Conservation (phyloP, 1,284 basidiomycete species). For the Entoloma clypeatum region DNA sequence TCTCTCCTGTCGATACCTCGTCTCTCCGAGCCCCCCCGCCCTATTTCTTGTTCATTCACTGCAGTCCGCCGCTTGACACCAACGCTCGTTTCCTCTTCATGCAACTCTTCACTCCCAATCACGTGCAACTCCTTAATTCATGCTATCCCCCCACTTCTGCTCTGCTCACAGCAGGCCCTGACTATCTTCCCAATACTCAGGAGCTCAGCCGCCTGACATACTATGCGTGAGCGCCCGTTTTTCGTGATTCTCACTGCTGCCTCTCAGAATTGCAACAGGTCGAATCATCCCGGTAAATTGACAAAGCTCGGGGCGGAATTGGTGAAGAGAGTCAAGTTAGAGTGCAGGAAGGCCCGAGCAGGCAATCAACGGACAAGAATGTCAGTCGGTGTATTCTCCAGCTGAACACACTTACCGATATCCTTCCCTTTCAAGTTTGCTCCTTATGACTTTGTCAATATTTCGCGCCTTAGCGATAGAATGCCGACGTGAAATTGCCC, state of each 20-base stretch:
- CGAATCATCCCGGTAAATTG: conserved; percentile 87
- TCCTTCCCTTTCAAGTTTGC: conserved; percentile 51
- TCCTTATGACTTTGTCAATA: conserved; percentile 87
- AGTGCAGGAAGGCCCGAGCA: conserved; percentile 64
- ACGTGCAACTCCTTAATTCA: conserved; percentile 81
- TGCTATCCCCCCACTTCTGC: conserved; percentile 89
- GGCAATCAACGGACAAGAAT: conserved; percentile 79
- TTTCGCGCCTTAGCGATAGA: conserved; percentile 84
- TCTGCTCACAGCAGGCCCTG: conserved; percentile 71
- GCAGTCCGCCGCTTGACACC: conserved; percentile 2
- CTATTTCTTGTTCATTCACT: conserved; percentile 14
- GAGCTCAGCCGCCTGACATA: conserved; percentile 91
- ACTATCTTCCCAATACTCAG: conserved; percentile 84
- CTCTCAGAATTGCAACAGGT: conserved; percentile 28
- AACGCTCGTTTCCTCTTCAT: conserved; percentile 20
- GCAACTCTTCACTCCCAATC: conserved; percentile 74
- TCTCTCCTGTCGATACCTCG: conserved; percentile 7
- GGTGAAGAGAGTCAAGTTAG: conserved; percentile 70
- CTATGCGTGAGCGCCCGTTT: conserved; percentile 56
- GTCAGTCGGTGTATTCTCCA: conserved; percentile 44
- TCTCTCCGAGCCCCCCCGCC: conserved; percentile 7
- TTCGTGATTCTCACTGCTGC: neutral
- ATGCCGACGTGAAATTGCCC: conserved; percentile 82
- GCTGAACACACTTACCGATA: neutral
- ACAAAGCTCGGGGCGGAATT: conserved; percentile 83